These are phyloP conservation scores for Coemansia sp. DNA, from an alignment of 192 early-diverging fungal species.

Conservation along the genomic window DNA sequence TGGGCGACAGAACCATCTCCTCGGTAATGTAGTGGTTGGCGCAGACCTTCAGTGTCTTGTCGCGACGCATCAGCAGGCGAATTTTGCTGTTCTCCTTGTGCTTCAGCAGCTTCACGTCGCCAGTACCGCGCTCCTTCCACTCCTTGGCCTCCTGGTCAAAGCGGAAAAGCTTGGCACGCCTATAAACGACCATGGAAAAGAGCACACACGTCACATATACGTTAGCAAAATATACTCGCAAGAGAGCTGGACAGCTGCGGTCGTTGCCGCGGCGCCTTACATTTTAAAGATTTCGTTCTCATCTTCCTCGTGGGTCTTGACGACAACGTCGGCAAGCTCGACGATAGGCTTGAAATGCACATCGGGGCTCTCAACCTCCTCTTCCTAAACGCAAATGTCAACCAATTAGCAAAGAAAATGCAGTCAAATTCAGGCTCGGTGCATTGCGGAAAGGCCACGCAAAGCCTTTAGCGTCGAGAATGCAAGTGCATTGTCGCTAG, in stretches of 20 bases:
- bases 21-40: slow-evolving; percentile 93
- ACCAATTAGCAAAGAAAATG: not conserved
- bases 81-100: slow-evolving; percentile 88
- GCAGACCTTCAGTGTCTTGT: slow-evolving; percentile 98
- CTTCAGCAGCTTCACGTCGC: slow-evolving; percentile 93
- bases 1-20: slow-evolving; percentile 88
- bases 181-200: slow-evolving; percentile 13
- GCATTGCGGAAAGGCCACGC: not conserved
- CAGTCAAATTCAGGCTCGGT: not conserved
- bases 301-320: slow-evolving; percentile 97
- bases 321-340: slow-evolving; percentile 86
- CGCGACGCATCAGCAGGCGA: slow-evolving; percentile 97
- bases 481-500: slow-evolving; percentile 3
- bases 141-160: slow-evolving; percentile 89
- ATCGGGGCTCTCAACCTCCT: slow-evolving; percentile 76
- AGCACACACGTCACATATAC: not conserved
- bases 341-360: slow-evolving; percentile 96
- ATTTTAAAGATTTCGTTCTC: slow-evolving; percentile 88
- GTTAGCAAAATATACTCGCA: not conserved
- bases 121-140: slow-evolving; percentile 99
- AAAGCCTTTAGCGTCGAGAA: slow-evolving; percentile 1
- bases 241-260: too few relatives aligned
- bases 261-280: slow-evolving; percentile 58
- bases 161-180: slow-evolving; percentile 95
- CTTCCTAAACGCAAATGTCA: slow-evolving; percentile 53